phyloP scores from a whole-genome alignment of 2,329 filamentous ascomycete genomes.

The Drechmeria coniospora region DNA sequence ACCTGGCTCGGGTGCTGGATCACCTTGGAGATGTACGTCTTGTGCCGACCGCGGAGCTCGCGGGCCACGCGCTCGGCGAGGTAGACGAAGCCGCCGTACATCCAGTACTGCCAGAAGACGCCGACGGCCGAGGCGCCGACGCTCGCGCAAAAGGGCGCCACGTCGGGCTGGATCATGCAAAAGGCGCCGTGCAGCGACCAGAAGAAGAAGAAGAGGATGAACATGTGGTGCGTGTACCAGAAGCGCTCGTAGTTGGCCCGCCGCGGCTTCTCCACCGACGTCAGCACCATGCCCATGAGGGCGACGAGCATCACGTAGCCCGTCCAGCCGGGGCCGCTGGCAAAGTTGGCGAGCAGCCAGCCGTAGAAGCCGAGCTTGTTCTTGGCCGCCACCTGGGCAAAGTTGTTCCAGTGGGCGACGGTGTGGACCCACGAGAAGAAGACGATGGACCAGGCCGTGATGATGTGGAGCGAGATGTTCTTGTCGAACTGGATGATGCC shows the following conservation, averaged over 20 bases:
- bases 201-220: constrained; percentile 78
- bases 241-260: constrained; percentile 77
- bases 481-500: constrained; percentile 81
- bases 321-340: constrained; percentile 70
- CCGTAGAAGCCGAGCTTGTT: constrained; percentile 66
- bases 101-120: constrained; percentile 84
- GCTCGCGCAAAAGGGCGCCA: constrained; percentile 61
- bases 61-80: constrained; percentile 64
- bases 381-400: constrained; percentile 59
- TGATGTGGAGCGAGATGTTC: constrained; percentile 80
- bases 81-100: constrained; percentile 69
- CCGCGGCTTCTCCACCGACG: constrained; percentile 61
- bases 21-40: constrained; percentile 77
- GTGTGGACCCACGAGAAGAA: constrained; percentile 82
- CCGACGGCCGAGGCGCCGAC: constrained; percentile 50
- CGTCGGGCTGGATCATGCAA: constrained; percentile 80
- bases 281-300: constrained; percentile 64
- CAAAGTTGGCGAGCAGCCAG: constrained; percentile 61
- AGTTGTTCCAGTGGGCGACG: constrained; percentile 77
- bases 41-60: constrained; percentile 65
- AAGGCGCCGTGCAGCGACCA: constrained; percentile 83
- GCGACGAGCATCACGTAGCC: constrained; percentile 73
- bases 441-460: constrained; percentile 73
- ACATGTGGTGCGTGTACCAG: constrained; percentile 84
- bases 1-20: constrained; percentile 82